A percentile compares a stretch with the other conserved stretches of the same genome.
Conservation (phyloP, 805 yeast genomes). For the Wickerhamia fluorescens region DNA sequence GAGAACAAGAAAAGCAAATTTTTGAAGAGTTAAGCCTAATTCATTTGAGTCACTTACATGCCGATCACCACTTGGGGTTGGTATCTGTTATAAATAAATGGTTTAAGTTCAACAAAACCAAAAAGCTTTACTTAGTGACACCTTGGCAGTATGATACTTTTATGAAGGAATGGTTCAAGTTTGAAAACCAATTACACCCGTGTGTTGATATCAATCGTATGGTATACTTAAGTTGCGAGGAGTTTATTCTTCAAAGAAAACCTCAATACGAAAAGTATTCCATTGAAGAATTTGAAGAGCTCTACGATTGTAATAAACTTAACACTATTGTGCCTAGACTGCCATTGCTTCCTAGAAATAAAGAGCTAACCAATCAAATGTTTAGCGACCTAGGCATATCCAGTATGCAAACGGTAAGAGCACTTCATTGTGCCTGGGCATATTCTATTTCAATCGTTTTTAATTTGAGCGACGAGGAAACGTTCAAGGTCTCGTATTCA, state of each 20-base stretch:
- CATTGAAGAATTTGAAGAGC: constrained; percentile 26
- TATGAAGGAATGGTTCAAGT: constrained; percentile 56
- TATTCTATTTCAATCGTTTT: constrained; percentile 56
- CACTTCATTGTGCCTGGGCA: constrained; percentile 79
- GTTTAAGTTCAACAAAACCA: constrained; percentile 38
- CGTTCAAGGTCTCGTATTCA: constrained; percentile 75
- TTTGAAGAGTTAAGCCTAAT: constrained; percentile 59
- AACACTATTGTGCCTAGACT: constrained; percentile 11
- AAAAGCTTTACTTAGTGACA: constrained; percentile 49
- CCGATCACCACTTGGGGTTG: constrained; percentile 92
- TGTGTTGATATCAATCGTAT: constrained; percentile 35
- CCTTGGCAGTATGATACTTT: constrained; percentile 74
- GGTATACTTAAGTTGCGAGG: constrained; percentile 54
- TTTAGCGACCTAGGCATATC: constrained; percentile 37
- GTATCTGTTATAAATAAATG: constrained; percentile 64
- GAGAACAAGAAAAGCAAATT: constrained; percentile 27
- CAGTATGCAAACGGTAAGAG: constrained; percentile 56
- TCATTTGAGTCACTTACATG: constrained; percentile 86
- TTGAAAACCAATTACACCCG: constrained; percentile 30
- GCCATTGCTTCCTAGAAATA: constrained; percentile 20
- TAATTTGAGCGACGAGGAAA: constrained; percentile 28
- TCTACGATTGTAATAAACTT: constrained; percentile 17
- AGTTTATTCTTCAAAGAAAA: constrained; percentile 32
- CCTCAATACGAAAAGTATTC: constrained; percentile 23
- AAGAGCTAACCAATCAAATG: constrained; percentile 23